A percentile compares a stretch with the other conserved stretches of the same genome.
phyloP scores from a whole-genome alignment of 192 early-diverging fungal genomes.

The Powellomyces hirtus region DNA sequence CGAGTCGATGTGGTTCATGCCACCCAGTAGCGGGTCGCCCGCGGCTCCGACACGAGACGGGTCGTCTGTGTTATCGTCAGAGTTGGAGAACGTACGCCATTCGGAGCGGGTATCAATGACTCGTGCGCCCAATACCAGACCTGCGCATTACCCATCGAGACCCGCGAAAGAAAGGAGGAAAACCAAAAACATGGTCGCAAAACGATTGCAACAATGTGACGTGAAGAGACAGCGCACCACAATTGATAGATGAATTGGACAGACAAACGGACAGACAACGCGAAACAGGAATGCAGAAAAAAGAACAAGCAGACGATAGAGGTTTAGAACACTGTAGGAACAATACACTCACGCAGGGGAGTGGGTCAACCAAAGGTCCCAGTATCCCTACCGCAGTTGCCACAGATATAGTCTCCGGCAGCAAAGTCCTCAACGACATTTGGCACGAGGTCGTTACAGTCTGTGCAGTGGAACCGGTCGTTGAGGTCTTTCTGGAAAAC shows the following conservation, averaged over 20 bases:
- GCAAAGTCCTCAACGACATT: slow-evolving; percentile 91
- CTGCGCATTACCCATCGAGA: slow-evolving; percentile 10
- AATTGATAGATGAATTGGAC: too few relatives aligned
- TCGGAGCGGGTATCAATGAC: slow-evolving; percentile 93
- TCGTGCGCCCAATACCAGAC: slow-evolving; percentile 76
- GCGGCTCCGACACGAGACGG: slow-evolving; percentile 88
- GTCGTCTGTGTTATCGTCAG: slow-evolving; percentile 76
- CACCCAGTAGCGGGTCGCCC: slow-evolving; percentile 73
- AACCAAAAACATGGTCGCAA: too few relatives aligned
- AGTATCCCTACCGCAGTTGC: slow-evolving; percentile 68
- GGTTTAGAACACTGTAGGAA: too few relatives aligned
- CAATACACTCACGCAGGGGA: too few relatives aligned
- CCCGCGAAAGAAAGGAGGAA: background rate
- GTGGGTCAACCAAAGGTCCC: too few relatives aligned
- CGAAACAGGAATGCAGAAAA: too few relatives aligned
- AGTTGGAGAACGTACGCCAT: slow-evolving; percentile 93
- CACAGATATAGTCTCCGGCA: slow-evolving; percentile 86
- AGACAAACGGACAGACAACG: too few relatives aligned
- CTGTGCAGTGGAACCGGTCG: slow-evolving; percentile 63
- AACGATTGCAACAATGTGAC: too few relatives aligned
- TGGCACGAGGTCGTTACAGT: slow-evolving; percentile 75
- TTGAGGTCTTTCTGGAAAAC: slow-evolving; percentile 47
- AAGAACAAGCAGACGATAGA: too few relatives aligned
- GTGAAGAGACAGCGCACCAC: too few relatives aligned
- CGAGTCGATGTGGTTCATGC: slow-evolving; percentile 68